Evolutionary conservation across 2,329 filamentous ascomycete species (phyloP), one percentile per base, ranked within the genome.

Genomic region (Fusarium avenaceum): DNA sequence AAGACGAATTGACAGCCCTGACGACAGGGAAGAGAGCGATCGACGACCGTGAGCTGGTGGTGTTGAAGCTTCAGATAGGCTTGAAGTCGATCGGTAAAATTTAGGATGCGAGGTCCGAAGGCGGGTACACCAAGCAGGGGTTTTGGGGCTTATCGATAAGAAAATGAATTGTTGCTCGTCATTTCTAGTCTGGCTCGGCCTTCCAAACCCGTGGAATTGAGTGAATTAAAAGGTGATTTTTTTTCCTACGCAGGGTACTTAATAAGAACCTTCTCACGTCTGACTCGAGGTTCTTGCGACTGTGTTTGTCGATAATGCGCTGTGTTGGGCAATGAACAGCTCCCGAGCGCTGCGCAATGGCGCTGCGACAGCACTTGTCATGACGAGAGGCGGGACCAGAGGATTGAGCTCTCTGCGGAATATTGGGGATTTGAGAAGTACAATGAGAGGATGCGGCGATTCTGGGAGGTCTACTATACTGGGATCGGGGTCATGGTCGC

Each of bases 81-180:
- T 51, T 58, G 68, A 58, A 51, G 69, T 67, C 40, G 50, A 35
- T 53, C 64, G 72, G 72, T 74, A 75, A 75, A 75, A 75, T 75
- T 75, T 75, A 70, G 68, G 62, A 72, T 72, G 59, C 60, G 54
- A 69, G 51, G 56, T 54, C 54, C 53, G 60, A 56, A 45, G 46
- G 62, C 55, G 67, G 67, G 59, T 64, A 59, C 45, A 42, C 9
- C 30, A 59, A 58, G 57, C 64, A 64, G 38, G 60, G 67, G 52
- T 30, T 42, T 19, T 6, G 13, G 6, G 19, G 32, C 69, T 74
- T 75, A 75, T 75, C 73, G 73, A 75, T 75, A 75, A 75, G 73
- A 47, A 65, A 69, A 64, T 43, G 42, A 52, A 53, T 52, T 38
- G 45, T 64, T 50, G 32, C n/a, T 46, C 43, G 48, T 67, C 66